Percentiles rank a stretch among this genome's conserved stretches.
These are phyloP conservation scores for Chrysanthemum lavandulifolium DNA, from an alignment of 129 eudicot genomes.

Conservation along the genomic window DNA sequence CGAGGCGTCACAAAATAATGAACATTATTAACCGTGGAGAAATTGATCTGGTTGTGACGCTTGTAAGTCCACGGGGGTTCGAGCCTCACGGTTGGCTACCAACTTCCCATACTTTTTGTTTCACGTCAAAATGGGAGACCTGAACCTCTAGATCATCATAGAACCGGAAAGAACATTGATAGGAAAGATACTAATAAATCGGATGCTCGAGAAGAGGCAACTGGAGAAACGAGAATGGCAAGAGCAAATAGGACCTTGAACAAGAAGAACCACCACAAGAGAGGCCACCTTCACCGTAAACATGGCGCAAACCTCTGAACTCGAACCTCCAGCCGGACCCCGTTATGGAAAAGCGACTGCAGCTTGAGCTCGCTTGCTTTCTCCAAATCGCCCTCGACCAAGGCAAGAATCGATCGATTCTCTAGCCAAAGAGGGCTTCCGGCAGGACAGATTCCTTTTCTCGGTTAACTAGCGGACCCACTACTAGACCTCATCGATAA, in stretches of 20 bases:
- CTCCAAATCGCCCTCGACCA: slow-evolving; percentile 45
- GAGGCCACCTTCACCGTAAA: slow-evolving; percentile 93
- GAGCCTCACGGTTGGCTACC: too few relatives aligned
- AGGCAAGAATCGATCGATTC: too few relatives aligned
- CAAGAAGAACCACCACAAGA: slow-evolving; percentile 47
- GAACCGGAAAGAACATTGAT: slow-evolving; percentile 41
- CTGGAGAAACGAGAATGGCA: slow-evolving; percentile 65
- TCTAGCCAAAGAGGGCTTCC: too few relatives aligned
- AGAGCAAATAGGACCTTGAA: slow-evolving; percentile 51
- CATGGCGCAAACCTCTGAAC: slow-evolving; percentile 93
- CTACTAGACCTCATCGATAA: too few relatives aligned
- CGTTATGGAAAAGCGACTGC: slow-evolving; percentile 83
- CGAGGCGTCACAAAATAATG: too few relatives aligned
- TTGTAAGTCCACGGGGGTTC: too few relatives aligned
- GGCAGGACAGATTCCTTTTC: too few relatives aligned
- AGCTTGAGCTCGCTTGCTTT: slow-evolving; percentile 90
- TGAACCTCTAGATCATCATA: slow-evolving; percentile 49
- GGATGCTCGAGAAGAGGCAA: slow-evolving; percentile 55
- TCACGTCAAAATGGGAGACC: slow-evolving; percentile 51
- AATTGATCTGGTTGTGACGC: too few relatives aligned
- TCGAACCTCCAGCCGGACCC: slow-evolving; percentile 41
- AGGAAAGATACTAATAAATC: slow-evolving; percentile 34
- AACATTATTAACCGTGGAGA: too few relatives aligned
- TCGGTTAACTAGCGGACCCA: too few relatives aligned
- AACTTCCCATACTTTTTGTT: background rate